Evolutionary conservation across 2,329 filamentous ascomycete species (phyloP).

Genomic region (Penicillium sp.): DNA sequence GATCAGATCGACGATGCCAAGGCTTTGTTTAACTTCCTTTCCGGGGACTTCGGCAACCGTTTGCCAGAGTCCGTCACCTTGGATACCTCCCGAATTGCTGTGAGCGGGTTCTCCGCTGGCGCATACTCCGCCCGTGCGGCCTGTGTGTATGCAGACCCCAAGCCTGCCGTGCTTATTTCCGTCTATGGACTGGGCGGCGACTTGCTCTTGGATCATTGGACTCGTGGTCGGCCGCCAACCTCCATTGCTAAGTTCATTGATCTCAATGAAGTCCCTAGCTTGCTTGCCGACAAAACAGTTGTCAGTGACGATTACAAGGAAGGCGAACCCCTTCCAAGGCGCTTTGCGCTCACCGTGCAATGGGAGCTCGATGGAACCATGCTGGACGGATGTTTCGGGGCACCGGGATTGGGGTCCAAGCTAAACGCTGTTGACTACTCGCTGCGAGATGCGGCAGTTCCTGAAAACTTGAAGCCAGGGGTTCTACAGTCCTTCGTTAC

Average conservation of each 20-base stretch:
- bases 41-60: constrained; percentile 6
- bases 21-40: constrained; percentile 17
- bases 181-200: constrained; percentile 21
- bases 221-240: constrained; percentile 16
- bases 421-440: constrained; percentile 14
- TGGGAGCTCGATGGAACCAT: constrained; percentile 25
- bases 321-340: constrained; percentile 7
- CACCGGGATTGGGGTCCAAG: constrained; percentile 11
- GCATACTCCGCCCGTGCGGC: constrained; percentile 27
- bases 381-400: constrained; percentile 19
- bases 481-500: constrained; percentile 20
- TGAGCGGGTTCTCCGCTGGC: constrained; percentile 24
- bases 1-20: constrained; percentile 25
- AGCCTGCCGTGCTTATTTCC: constrained; percentile 17
- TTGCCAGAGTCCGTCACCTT: constrained; percentile 9
- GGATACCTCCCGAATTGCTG: constrained; percentile 20
- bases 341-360: constrained; percentile 22
- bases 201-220: constrained; percentile 24
- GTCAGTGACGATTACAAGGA: constrained; percentile 19
- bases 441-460: constrained; percentile 12
- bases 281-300: constrained; percentile 19
- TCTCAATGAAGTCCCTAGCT: constrained; percentile 7
- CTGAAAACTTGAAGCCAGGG: constrained; percentile 13
- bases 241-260: constrained; percentile 19
- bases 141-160: constrained; percentile 22